Percentiles rank a stretch among this genome's conserved stretches.
phyloP scores from a whole-genome alignment of 306 rosid genomes.

The Malus fusca region DNA sequence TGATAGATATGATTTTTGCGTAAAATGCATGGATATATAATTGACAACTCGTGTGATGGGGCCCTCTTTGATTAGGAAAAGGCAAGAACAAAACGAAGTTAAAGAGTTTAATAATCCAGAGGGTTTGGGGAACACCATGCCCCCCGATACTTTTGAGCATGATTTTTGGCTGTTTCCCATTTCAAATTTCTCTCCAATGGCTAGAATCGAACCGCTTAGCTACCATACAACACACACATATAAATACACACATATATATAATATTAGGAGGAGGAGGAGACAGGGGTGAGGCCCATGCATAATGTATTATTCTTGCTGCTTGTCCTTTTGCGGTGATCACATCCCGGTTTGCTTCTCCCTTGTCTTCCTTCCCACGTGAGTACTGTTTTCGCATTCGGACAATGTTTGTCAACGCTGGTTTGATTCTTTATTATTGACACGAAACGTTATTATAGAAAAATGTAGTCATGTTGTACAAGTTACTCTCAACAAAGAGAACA shows the following conservation, averaged over 20 bases:
- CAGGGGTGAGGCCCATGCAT: constrained; percentile 39
- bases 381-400: constrained; percentile 12
- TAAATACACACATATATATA: not conserved
- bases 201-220: not conserved
- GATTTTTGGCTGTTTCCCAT: constrained; percentile 34
- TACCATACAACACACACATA: no score
- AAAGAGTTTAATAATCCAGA: constrained; percentile 3
- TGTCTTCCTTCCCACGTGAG: constrained; percentile 20
- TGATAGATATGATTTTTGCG: rapidly evolving
- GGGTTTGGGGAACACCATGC: constrained; percentile 23
- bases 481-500: no score
- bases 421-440: no score
- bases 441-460: no score
- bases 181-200: not conserved
- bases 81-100: constrained; percentile 30
- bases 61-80: constrained; percentile 11
- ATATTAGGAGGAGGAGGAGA: constrained; percentile 2
- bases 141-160: constrained; percentile 23
- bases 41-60: constrained; percentile 19
- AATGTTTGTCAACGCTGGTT: constrained; percentile 16
- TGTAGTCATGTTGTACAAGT: no score
- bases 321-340: constrained; percentile 14
- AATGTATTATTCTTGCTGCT: constrained; percentile 19
- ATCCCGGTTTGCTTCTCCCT: constrained; percentile 8
- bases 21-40: not conserved